Evolutionary conservation across 768 basidiomycete genomes (phyloP).

Genomic region (Multifurca ochricompacta): DNA sequence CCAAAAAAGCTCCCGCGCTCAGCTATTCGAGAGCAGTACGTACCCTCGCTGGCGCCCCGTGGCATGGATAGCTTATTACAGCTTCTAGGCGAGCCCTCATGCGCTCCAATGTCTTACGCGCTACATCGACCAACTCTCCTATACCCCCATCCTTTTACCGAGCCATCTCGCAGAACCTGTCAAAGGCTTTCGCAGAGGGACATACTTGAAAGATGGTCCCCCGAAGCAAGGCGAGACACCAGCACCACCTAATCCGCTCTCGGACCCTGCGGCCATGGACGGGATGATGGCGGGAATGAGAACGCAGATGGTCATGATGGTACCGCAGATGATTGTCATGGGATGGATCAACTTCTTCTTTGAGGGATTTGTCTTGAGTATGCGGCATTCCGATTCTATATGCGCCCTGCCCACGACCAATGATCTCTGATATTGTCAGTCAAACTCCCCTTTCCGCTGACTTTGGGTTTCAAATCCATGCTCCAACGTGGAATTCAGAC

Average conservation of each 20-base stretch:
- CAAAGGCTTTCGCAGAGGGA: constrained; percentile 65
- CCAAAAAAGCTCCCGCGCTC: constrained; percentile 75
- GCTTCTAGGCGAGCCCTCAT: constrained; percentile 58
- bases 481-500: constrained; percentile 94
- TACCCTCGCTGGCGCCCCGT: constrained; percentile 17
- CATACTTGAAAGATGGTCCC: constrained; percentile 81
- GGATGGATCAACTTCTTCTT: constrained; percentile 99
- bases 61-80: constrained; percentile 2
- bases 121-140: constrained; percentile 74
- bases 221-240: constrained; percentile 52
- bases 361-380: constrained; percentile 95
- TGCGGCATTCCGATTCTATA: constrained; percentile 26
- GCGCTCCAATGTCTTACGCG: constrained; percentile 77
- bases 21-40: constrained; percentile 90
- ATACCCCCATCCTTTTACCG: constrained; percentile 67
- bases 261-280: constrained; percentile 90
- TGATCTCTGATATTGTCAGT: constrained; percentile 40
- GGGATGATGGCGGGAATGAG: constrained; percentile 99
- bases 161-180: constrained; percentile 67
- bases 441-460: constrained; percentile 94
- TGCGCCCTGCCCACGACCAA: neutral
- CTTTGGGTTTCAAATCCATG: constrained; percentile 96
- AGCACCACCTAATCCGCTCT: constrained; percentile 71
- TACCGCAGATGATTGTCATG: constrained; percentile 98
- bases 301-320: constrained; percentile 99